A percentile compares a stretch with the other conserved stretches of the same genome.
Evolutionary conservation across 2,329 filamentous ascomycete genomes (phyloP).

Genomic region (Thermothelomyces thermophilus): DNA sequence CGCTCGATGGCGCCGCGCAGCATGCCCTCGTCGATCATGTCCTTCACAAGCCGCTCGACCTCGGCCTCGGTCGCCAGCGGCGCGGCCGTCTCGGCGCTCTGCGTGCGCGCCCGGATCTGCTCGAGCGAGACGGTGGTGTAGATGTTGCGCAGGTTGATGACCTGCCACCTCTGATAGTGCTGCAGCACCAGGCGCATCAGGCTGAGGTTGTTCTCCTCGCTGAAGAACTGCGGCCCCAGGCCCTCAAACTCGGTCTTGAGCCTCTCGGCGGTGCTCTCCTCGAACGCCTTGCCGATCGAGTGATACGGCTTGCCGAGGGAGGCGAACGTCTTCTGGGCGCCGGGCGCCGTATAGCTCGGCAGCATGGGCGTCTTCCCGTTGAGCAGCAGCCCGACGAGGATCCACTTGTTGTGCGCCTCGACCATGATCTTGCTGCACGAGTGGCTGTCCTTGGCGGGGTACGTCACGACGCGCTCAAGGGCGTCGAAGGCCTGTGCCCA

Average conservation of each 20-base stretch:
- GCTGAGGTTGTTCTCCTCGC: constrained; percentile 63
- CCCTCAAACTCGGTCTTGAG: constrained; percentile 54
- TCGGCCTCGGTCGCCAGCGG: constrained; percentile 37
- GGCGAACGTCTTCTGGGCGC: constrained; percentile 50
- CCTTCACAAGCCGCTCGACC: constrained; percentile 40
- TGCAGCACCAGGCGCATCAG: constrained; percentile 63
- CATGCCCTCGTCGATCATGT: constrained; percentile 51
- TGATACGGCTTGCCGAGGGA: constrained; percentile 63
- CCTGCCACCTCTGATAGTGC: constrained; percentile 68
- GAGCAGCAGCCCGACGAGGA: constrained; percentile 67
- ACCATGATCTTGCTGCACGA: constrained; percentile 68
- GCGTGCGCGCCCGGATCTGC: constrained; percentile 45
- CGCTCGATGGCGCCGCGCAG: constrained; percentile 47
- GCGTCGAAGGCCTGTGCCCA: constrained; percentile 59
- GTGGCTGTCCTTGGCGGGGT: constrained; percentile 55
- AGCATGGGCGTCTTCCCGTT: constrained; percentile 52
- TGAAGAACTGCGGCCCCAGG: constrained; percentile 50
- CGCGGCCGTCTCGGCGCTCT: constrained; percentile 47
- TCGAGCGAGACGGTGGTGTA: constrained; percentile 56
- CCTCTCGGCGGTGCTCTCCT: constrained; percentile 42
- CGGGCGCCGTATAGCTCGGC: constrained; percentile 49
- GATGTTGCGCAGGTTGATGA: constrained; percentile 64
- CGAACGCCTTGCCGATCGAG: constrained; percentile 62
- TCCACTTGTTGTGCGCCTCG: constrained; percentile 88
- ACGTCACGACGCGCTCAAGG: constrained; percentile 59